Evolutionary conservation across 2,329 filamentous ascomycete species (phyloP).

Genomic region (Microcyclosporella mali): DNA sequence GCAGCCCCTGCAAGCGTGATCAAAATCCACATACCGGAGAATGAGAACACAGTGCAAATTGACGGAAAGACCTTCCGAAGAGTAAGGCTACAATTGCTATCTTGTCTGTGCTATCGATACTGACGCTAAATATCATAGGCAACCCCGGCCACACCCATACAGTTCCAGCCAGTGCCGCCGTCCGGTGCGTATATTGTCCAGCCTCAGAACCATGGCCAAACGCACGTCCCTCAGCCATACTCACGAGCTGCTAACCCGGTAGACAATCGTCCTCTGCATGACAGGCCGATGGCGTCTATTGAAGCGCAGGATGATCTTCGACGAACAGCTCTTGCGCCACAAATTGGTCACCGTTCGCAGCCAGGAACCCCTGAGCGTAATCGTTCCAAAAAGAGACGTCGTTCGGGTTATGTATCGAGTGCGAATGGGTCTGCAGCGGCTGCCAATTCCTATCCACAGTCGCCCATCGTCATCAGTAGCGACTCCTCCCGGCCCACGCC

Average conservation of each 20-base stretch:
- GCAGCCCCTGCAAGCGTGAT: background rate
- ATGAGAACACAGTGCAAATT: constrained; percentile 2
- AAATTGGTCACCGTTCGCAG: background rate
- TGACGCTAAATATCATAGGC: too few relatives aligned
- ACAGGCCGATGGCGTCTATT: constrained; percentile 21
- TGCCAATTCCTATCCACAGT: too few relatives aligned
- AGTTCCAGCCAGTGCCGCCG: background rate
- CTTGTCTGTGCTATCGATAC: too few relatives aligned
- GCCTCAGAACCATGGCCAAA: background rate
- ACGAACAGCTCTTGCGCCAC: constrained; percentile 10
- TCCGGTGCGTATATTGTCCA: background rate
- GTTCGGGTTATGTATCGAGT: background rate
- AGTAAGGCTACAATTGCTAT: background rate
- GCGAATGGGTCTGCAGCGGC: too few relatives aligned
- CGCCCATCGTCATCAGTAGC: too few relatives aligned
- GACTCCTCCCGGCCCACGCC: too few relatives aligned
- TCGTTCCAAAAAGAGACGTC: constrained; percentile 1
- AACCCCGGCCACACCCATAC: background rate
- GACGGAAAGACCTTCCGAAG: constrained; percentile 1
- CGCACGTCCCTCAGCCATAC: background rate
- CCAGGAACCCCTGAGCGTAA: constrained; percentile 10
- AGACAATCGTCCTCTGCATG: constrained; percentile 6
- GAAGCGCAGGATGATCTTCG: constrained; percentile 17
- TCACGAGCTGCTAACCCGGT: constrained; percentile 3
- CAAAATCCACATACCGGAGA: background rate